Percentiles rank a stretch among this genome's conserved stretches.
Evolutionary conservation across 495 filamentous ascomycete species (phyloP).

Genomic region (Pseudomonodictys pantanalensis): DNA sequence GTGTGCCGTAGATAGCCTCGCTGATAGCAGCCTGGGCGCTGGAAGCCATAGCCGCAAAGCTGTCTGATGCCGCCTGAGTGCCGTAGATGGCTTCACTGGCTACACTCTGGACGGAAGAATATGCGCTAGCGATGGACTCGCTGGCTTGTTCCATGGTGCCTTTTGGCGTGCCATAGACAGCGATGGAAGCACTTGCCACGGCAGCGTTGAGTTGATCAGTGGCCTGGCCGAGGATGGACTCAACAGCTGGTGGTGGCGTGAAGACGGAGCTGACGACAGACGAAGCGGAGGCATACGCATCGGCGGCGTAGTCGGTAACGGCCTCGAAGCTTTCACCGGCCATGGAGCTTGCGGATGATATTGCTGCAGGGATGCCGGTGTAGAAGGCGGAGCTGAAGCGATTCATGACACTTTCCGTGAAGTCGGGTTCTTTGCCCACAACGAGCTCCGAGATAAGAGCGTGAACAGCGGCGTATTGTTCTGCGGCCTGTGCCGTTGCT

Average conservation of each 20-base stretch:
- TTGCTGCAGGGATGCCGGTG: slow-evolving; percentile 50
- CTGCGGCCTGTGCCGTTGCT: slow-evolving; percentile 51
- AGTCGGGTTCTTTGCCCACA: slow-evolving; percentile 72
- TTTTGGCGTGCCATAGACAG: slow-evolving; percentile 59
- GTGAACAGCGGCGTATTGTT: slow-evolving; percentile 67
- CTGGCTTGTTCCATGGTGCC: slow-evolving; percentile 55
- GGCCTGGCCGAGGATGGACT: slow-evolving; percentile 56
- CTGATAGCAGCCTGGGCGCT: slow-evolving; percentile 51
- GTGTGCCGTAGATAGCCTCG: slow-evolving; percentile 55
- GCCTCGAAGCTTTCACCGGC: slow-evolving; percentile 52
- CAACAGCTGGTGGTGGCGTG: slow-evolving; percentile 58
- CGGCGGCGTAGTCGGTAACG: slow-evolving; percentile 55
- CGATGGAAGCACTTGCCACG: slow-evolving; percentile 58
- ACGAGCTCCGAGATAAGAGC: slow-evolving; percentile 74
- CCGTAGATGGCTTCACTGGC: slow-evolving; percentile 59
- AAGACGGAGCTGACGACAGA: slow-evolving; percentile 52
- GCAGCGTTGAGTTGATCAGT: slow-evolving; percentile 57
- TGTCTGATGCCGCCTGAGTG: slow-evolving; percentile 49
- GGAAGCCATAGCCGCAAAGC: slow-evolving; percentile 50
- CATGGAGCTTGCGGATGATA: slow-evolving; percentile 52
- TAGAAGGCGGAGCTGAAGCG: slow-evolving; percentile 65
- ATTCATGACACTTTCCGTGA: slow-evolving; percentile 75
- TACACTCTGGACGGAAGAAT: slow-evolving; percentile 48
- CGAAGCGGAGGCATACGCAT: slow-evolving; percentile 58
- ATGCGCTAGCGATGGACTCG: slow-evolving; percentile 50